Evolutionary conservation across 164 flowering plant species (phyloP).

Genomic region (Houttuynia cordata): DNA sequence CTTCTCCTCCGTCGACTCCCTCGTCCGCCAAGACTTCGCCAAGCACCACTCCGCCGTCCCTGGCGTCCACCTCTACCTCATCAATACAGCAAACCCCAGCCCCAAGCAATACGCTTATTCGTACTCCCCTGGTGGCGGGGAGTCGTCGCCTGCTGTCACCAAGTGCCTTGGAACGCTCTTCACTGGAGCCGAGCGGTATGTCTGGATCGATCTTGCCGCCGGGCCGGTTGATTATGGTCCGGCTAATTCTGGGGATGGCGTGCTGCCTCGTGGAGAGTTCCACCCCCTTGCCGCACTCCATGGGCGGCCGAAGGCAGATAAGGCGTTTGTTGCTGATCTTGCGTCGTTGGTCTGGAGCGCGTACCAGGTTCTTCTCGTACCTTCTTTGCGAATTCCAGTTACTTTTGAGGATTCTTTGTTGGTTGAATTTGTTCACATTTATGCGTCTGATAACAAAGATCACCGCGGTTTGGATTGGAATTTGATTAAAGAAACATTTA

Average conservation of each 20-base stretch:
- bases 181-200: slow-evolving; percentile 70
- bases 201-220: slow-evolving; percentile 85
- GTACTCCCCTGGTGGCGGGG: slow-evolving; percentile 37
- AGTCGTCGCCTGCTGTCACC: slow-evolving; percentile 48
- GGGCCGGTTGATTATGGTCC: slow-evolving; percentile 97
- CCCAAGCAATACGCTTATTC: slow-evolving; percentile 60
- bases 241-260: slow-evolving; percentile 80
- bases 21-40: slow-evolving; percentile 42
- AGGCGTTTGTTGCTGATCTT: slow-evolving; percentile 62
- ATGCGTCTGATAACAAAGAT: slow-evolving; percentile 36
- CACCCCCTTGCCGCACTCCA: slow-evolving; percentile 75
- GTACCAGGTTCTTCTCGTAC: slow-evolving; percentile 76
- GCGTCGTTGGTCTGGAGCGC: slow-evolving; percentile 85
- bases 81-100: slow-evolving; percentile 36
- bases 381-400: slow-evolving; percentile 85
- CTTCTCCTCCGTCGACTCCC: slow-evolving; percentile 32
- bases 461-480: slow-evolving; percentile 66
- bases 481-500: slow-evolving; percentile 51
- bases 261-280: slow-evolving; percentile 72
- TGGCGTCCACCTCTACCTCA: slow-evolving; percentile 32
- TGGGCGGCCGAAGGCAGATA: slow-evolving; percentile 72
- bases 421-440: slow-evolving; percentile 71
- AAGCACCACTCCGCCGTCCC: slow-evolving; percentile 6
- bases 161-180: slow-evolving; percentile 61
- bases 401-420: slow-evolving; percentile 52